phyloP scores from a whole-genome alignment of 495 filamentous ascomycete species.

The Friedmanniomyces endolithicus region DNA sequence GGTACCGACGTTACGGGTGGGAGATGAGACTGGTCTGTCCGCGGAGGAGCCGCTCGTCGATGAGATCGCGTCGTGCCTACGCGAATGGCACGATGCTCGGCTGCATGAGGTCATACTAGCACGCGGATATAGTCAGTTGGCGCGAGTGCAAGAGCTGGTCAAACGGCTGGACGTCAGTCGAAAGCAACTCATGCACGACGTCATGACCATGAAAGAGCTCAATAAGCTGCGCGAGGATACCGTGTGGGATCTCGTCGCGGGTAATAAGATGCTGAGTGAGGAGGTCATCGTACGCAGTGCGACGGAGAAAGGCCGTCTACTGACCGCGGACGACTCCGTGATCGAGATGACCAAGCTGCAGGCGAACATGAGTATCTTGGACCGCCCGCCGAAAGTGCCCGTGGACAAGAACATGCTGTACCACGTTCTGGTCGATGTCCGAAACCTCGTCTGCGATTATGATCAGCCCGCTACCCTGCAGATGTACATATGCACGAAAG shows the following conservation, averaged over 20 bases:
- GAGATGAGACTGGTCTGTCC: conserved; percentile 87
- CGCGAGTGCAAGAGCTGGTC: conserved; percentile 68
- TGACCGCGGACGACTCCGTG: conserved; percentile 86
- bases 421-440: conserved; percentile 77
- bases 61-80: conserved; percentile 88
- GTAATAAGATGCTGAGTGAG: conserved; percentile 81
- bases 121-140: conserved; percentile 65
- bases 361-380: conserved; percentile 88
- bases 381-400: conserved; percentile 53
- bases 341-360: conserved; percentile 85
- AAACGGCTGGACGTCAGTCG: conserved; percentile 67
- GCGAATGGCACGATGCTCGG: conserved; percentile 97
- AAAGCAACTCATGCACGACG: conserved; percentile 82
- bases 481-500: conserved; percentile 65
- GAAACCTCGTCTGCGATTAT: conserved; percentile 58
- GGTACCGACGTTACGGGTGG: conserved; percentile 93
- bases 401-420: conserved; percentile 63
- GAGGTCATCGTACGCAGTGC: conserved; percentile 93
- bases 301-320: conserved; percentile 61
- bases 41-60: conserved; percentile 84
- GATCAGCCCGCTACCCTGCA: conserved; percentile 61
- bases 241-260: conserved; percentile 86
- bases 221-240: conserved; percentile 62
- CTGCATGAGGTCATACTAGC: conserved; percentile 83
- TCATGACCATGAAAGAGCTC: conserved; percentile 78